Conservation (phyloP, 1,139 yeast genomes). For the Candida glucosophila region DNA sequence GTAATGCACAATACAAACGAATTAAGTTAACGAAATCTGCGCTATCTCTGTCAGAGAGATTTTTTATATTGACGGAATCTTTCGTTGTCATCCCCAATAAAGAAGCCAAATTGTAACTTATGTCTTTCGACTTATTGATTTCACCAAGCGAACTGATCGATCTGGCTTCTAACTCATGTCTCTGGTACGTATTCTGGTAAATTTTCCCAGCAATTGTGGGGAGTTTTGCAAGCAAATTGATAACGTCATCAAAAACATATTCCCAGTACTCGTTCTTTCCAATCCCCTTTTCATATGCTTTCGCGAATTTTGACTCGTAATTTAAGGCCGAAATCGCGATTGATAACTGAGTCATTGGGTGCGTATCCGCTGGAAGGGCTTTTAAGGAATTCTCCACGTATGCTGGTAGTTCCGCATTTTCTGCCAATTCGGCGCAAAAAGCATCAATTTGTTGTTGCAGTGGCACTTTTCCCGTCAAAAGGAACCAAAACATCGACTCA, state of each 20-base stretch:
- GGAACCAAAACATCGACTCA: slow-evolving; percentile 56
- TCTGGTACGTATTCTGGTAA: slow-evolving; percentile 55
- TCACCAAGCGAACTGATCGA: slow-evolving; percentile 14
- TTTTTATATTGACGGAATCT: slow-evolving; percentile 12
- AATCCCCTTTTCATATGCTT: slow-evolving; percentile 63
- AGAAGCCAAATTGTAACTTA: slow-evolving; percentile 17
- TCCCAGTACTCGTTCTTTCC: slow-evolving; percentile 64
- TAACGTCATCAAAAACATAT: slow-evolving; percentile 56
- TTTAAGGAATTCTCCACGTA: slow-evolving; percentile 46
- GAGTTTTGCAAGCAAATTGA: slow-evolving; percentile 56
- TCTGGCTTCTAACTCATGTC: slow-evolving; percentile 19
- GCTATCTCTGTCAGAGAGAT: slow-evolving; percentile 11
- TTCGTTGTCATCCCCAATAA: slow-evolving; percentile 11
- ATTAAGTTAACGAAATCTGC: slow-evolving; percentile 30
- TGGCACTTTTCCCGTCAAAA: slow-evolving; percentile 57
- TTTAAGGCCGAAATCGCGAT: slow-evolving; percentile 57
- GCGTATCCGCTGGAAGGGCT: slow-evolving; percentile 46
- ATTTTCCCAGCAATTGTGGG: slow-evolving; percentile 61
- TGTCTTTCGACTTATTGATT: slow-evolving; percentile 10
- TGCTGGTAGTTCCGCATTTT: slow-evolving; percentile 48
- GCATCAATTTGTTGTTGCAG: slow-evolving; percentile 45
- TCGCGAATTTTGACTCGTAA: slow-evolving; percentile 54
- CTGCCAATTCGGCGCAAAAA: slow-evolving; percentile 48
- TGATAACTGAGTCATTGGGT: slow-evolving; percentile 67
- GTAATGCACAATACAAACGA: slow-evolving; percentile 33